These are phyloP conservation scores for Fraxinus sp. DNA, from an alignment of 305 asterid species.

Conservation along the genomic window DNA sequence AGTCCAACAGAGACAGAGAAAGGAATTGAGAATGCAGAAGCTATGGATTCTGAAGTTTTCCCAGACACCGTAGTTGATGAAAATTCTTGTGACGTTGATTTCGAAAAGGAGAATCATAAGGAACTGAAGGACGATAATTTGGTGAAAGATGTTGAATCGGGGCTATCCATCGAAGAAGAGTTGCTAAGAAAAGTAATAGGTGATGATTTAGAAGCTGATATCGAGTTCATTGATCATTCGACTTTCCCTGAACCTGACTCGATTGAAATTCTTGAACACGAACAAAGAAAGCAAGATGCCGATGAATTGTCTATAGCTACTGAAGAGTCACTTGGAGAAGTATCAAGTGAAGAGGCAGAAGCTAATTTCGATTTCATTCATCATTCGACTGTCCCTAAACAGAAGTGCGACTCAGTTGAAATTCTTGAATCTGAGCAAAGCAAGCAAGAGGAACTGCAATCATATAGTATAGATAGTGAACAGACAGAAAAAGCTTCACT, in stretches of 20 bases:
- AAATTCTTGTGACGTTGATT: background rate
- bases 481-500: background rate
- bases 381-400: background rate
- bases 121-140: background rate
- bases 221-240: background rate
- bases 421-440: background rate
- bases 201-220: background rate
- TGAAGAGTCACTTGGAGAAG: background rate
- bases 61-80: background rate
- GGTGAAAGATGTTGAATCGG: background rate
- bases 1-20: conserved; percentile 4
- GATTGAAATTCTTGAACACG: background rate
- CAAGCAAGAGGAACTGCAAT: background rate
- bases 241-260: background rate
- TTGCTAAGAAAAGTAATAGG: no score
- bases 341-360: background rate
- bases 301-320: background rate
- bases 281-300: background rate
- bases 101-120: background rate
- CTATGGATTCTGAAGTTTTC: background rate
- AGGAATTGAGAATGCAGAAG: background rate
- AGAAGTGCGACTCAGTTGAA: background rate
- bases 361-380: background rate
- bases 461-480: background rate
- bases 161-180: background rate